Evolutionary conservation across 768 basidiomycete genomes (phyloP).

Genomic region (Cubamyces lactineus): DNA sequence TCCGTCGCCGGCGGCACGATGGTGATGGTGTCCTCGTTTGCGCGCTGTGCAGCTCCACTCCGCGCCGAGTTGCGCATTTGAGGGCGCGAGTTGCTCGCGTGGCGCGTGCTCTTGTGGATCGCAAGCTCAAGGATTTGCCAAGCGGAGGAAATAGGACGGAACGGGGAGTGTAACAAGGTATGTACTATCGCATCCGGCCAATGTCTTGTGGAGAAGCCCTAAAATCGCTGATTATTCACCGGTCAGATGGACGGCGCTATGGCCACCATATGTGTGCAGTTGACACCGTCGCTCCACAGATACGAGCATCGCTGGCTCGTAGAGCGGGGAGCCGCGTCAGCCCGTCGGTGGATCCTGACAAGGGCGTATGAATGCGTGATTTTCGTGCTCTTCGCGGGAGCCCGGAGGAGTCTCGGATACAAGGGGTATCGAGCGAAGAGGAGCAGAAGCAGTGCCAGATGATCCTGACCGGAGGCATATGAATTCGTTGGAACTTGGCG

Average conservation of each 20-base stretch:
- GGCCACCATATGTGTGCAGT: not conserved
- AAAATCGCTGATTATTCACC: not conserved
- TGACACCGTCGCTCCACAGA: not conserved
- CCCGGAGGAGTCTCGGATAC: not conserved
- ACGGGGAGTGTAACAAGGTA: not conserved
- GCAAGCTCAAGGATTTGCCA: not conserved
- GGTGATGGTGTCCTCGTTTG: not conserved
- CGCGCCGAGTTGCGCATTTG: too few species aligned
- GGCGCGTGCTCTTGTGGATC: too few species aligned
- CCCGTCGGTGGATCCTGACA: not conserved
- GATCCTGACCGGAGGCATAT: not conserved
- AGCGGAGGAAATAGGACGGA: not conserved
- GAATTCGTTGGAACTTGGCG: not conserved
- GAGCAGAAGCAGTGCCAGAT: not conserved
- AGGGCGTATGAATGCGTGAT: too few species aligned
- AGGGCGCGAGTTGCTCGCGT: too few species aligned
- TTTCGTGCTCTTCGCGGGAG: not conserved
- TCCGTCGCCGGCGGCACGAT: not conserved
- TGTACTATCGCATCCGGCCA: not conserved
- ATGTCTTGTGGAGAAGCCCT: not conserved
- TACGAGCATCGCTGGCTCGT: not conserved
- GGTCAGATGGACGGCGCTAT: conserved; percentile 6
- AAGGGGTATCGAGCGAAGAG: not conserved
- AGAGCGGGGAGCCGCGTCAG: conserved; percentile 2
- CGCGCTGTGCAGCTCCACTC: not conserved